A percentile compares a stretch with the other conserved stretches of the same genome.
These are phyloP conservation scores for Lactarius vividus DNA, from an alignment of 768 basidiomycete species.

Conservation along the genomic window DNA sequence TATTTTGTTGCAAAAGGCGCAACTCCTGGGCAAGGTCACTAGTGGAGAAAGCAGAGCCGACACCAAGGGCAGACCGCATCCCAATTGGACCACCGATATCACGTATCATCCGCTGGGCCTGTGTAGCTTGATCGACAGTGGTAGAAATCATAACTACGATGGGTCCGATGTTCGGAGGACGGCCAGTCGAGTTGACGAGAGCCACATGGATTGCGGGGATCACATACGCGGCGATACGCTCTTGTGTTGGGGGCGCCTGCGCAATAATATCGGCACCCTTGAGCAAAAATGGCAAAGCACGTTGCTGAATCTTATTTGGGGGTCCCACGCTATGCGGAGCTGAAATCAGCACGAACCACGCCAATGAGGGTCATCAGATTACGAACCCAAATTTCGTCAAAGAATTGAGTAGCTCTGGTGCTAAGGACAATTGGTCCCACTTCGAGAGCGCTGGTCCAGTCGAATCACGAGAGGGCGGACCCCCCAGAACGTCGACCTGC, in stretches of 20 bases:
- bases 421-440: conserved; percentile 90
- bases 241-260: conserved; percentile 97
- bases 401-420: conserved; percentile 83
- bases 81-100: conserved; percentile 93
- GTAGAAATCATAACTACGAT: conserved; percentile 94
- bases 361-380: conserved; percentile 16
- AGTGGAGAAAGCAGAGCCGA: conserved; percentile 67
- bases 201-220: conserved; percentile 88
- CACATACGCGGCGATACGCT: conserved; percentile 95
- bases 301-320: conserved; percentile 98
- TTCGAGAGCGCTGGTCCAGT: conserved; percentile 80
- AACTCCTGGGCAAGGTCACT: conserved; percentile 70
- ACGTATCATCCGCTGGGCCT: conserved; percentile 92
- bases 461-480: conserved; percentile 57
- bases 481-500: conserved; percentile 54
- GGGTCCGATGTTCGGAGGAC: conserved; percentile 70
- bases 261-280: conserved; percentile 96
- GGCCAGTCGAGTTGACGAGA: conserved; percentile 56
- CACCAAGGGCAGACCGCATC: conserved; percentile 83
- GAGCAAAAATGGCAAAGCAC: conserved; percentile 92
- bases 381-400: conserved; percentile 91
- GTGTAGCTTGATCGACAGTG: conserved; percentile 97
- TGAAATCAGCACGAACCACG: conserved; percentile 6
- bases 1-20: conserved; percentile 81
- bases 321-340: conserved; percentile 73